Conservation (phyloP, 345 rosid genomes). For the Streptanthus diversifolius region DNA sequence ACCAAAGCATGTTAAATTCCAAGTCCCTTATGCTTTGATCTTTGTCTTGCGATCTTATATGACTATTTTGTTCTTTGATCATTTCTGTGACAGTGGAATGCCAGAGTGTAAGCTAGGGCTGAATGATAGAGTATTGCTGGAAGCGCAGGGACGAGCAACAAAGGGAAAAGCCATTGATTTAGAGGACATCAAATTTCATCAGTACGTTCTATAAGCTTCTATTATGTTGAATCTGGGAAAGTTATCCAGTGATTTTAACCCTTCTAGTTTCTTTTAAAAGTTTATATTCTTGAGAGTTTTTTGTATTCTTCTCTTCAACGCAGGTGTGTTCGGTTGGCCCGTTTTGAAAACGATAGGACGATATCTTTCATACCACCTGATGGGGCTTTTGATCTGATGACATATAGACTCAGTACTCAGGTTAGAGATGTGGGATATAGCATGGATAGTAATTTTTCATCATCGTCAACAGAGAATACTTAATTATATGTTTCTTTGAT, state of each 20-base stretch:
- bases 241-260: not conserved
- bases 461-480: not conserved
- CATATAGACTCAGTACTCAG: slow-evolving; percentile 96
- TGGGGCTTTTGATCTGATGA: slow-evolving; percentile 97
- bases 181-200: slow-evolving; percentile 97
- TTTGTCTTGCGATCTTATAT: slow-evolving; percentile 4
- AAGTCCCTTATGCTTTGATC: not conserved
- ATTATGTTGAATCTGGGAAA: not conserved
- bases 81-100: slow-evolving; percentile 66
- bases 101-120: slow-evolving; percentile 98
- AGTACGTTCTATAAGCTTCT: slow-evolving; percentile 42
- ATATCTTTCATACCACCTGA: slow-evolving; percentile 98
- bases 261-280: not conserved
- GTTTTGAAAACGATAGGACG: slow-evolving; percentile 93
- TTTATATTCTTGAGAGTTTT: not conserved
- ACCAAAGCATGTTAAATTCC: not conserved
- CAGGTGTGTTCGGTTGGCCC: slow-evolving; percentile 96
- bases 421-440: slow-evolving; percentile 34
- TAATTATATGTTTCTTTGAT: not conserved
- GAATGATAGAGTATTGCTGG: slow-evolving; percentile 88
- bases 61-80: not conserved
- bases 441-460: not conserved
- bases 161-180: slow-evolving; percentile 96
- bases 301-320: not conserved
- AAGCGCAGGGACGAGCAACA: slow-evolving; percentile 92